These are phyloP conservation scores for Scheffersomyces segobiensis DNA, from an alignment of 1,139 yeast genomes.

Conservation along the genomic window DNA sequence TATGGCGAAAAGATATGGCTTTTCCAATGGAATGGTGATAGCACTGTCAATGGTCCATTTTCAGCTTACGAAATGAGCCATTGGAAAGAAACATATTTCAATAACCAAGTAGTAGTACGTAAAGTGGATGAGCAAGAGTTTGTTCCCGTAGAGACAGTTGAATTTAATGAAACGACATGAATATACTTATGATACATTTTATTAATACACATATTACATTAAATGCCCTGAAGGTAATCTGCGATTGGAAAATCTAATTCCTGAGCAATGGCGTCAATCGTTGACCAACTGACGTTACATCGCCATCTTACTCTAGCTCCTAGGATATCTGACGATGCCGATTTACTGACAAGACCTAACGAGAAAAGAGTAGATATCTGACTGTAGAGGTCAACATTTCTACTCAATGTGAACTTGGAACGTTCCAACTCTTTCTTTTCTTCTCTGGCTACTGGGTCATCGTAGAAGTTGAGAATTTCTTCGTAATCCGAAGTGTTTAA, in stretches of 20 bases:
- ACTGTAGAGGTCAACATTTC: constrained; percentile 49
- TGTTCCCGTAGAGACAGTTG: constrained; percentile 21
- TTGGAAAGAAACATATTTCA: constrained; percentile 62
- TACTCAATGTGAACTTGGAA: constrained; percentile 34
- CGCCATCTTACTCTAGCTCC: constrained; percentile 67
- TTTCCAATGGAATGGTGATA: constrained; percentile 57
- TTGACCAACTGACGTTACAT: constrained; percentile 57
- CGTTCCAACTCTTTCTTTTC: constrained; percentile 33
- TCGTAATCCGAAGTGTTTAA: constrained; percentile 25
- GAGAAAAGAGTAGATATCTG: constrained; percentile 63
- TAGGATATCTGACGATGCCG: constrained; percentile 55
- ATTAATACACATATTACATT: constrained; percentile 1
- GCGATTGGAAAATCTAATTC: constrained; percentile 57
- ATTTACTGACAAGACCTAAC: constrained; percentile 52
- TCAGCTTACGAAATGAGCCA: constrained; percentile 54
- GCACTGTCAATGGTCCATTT: constrained; percentile 60
- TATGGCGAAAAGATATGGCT: constrained; percentile 53
- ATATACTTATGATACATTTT: neutral
- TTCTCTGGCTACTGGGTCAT: constrained; percentile 30
- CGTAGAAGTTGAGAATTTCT: constrained; percentile 25
- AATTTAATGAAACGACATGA: constrained; percentile 16
- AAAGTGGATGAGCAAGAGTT: constrained; percentile 33
- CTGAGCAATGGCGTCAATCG: constrained; percentile 49
- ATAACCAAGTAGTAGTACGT: constrained; percentile 47
- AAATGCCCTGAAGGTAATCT: constrained; percentile 31